Evolutionary conservation across 441 rosid genomes (phyloP), one percentile per base, ranked within the genome.

Genomic region (Breynia disticha): DNA sequence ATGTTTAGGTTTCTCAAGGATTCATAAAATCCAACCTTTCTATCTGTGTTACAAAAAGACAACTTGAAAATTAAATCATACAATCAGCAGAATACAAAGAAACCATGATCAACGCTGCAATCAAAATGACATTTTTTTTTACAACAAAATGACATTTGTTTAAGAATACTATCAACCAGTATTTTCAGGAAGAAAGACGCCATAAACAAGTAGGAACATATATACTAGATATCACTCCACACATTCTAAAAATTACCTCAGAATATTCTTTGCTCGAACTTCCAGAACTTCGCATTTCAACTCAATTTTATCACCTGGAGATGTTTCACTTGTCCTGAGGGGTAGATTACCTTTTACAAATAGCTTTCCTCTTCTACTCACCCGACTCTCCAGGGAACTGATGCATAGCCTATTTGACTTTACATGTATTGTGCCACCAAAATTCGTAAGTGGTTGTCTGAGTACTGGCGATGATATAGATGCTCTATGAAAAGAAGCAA

Each of bases 221-320:
- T 44, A 7, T 42, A 22, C 39, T 48, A 15, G 50, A 42, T 17
- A 42, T 43, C 54, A 56, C 50, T 41, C 16, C 51, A 37, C 45
- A 59, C 19, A 65, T 42, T 61, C 60, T 35, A 57, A 53, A 44
- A 37, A 48, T 50, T 67, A 89, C 99, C 97, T 93, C 63, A 93
- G 55, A 54, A 89, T 67, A 69, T 89, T 93, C 75, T 89, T 93
- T 18, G 99, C 99, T 61, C 78, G 83, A 45, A 93, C 99, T 89
- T 93, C 99, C 46, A 93, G 66, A 62, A 68, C 85, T 78, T 93
- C 99, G 74, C 99, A 93, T 78, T 93, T 93, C 79, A 93, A 80
- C 70, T 84, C 95, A 50, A 93, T 85, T 70, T 76, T 84, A 79
- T 93, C 97, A 46, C 73, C 85, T 52, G 72, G 47, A 9, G 77